phyloP scores from a whole-genome alignment of 208 protist genomes.

The Chromosphaera perkinsii region DNA sequence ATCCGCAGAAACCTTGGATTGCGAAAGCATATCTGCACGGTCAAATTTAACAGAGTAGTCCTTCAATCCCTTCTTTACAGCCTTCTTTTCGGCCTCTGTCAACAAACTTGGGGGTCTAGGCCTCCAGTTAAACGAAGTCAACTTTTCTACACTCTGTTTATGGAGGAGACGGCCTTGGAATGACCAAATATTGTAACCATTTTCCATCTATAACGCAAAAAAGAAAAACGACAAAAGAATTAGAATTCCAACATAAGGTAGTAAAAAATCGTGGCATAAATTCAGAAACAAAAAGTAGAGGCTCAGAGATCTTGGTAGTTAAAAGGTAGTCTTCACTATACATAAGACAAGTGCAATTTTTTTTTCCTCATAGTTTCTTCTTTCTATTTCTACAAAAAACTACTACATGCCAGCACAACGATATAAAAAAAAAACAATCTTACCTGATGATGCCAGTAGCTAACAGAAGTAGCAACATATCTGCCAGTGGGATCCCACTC shows the following conservation, averaged over 20 bases:
- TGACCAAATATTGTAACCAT: conserved; percentile 67
- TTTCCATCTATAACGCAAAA: conserved; percentile 47
- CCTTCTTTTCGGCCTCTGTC: conserved; percentile 41
- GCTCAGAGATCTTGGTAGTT: no score
- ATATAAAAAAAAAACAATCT: conserved; percentile 2
- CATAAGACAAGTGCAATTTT: no score
- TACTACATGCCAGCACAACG: not conserved
- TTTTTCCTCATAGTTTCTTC: no score
- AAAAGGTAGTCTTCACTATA: no score
- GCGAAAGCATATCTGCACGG: conserved; percentile 7
- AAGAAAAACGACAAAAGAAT: not conserved
- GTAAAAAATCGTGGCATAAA: no score
- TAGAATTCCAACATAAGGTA: no score
- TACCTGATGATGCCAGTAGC: conserved; percentile 33
- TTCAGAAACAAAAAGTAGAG: no score
- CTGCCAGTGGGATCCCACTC: conserved; percentile 73
- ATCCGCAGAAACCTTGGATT: conserved; percentile 21
- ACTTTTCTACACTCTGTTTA: conserved; percentile 56
- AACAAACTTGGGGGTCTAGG: conserved; percentile 63
- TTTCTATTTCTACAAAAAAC: no score
- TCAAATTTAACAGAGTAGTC: conserved; percentile 24
- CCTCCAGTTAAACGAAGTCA: conserved; percentile 69
- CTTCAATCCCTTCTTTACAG: conserved; percentile 29
- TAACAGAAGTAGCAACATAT: conserved; percentile 59
- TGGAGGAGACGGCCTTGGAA: conserved; percentile 57